Conservation (phyloP, 306 rosid species). For the Mucuna pruriens region DNA sequence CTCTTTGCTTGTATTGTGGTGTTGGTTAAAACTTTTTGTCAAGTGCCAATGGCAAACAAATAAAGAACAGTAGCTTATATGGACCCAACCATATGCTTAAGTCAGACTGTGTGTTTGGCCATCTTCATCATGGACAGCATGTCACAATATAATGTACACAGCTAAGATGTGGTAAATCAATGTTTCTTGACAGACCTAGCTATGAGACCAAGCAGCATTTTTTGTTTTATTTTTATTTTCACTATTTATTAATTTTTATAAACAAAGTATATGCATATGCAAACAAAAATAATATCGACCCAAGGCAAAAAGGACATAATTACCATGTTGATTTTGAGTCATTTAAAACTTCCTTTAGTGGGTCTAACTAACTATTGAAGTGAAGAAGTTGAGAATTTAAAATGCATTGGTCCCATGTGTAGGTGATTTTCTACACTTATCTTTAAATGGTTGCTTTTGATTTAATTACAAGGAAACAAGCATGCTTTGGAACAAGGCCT, state of each 20-base stretch:
- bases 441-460: conserved; percentile 6
- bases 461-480: conserved; percentile 25
- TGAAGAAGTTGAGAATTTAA: background rate
- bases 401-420: background rate
- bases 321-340: background rate
- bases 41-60: conserved; percentile 27
- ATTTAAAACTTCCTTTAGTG: background rate
- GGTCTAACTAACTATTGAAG: background rate
- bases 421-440: conserved; percentile 1
- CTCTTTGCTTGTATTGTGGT: conserved; percentile 42
- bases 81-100: conserved; percentile 43
- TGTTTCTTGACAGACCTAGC: conserved; percentile 20
- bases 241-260: background rate
- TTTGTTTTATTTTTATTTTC: background rate
- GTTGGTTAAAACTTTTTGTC: conserved; percentile 63
- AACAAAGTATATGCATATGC: background rate
- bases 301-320: background rate
- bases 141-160: conserved; percentile 45
- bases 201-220: background rate
- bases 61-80: background rate
- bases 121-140: conserved; percentile 48
- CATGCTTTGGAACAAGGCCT: background rate
- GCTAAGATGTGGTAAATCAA: conserved; percentile 44
- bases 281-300: background rate
- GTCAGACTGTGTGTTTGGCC: conserved; percentile 16